Evolutionary conservation across 2,329 filamentous ascomycete species (phyloP).

Genomic region (Aspergillus terreus): DNA sequence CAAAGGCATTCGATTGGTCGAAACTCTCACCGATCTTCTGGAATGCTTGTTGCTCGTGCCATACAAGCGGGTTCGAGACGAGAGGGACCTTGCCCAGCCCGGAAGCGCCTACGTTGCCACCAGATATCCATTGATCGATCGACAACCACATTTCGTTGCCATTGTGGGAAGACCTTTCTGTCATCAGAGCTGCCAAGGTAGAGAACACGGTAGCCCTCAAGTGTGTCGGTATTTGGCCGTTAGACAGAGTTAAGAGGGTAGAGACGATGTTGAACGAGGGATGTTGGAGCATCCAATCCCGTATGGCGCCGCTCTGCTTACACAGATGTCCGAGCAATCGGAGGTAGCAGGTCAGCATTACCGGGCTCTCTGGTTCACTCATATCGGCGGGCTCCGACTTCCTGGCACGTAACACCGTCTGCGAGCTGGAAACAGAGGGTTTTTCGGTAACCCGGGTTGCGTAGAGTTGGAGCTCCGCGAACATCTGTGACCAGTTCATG

Average conservation of each 20-base stretch:
- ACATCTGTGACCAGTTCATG: slow-evolving; percentile 89
- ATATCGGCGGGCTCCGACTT: slow-evolving; percentile 64
- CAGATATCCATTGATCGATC: slow-evolving; percentile 75
- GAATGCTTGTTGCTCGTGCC: slow-evolving; percentile 60
- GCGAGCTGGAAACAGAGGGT: slow-evolving; percentile 49
- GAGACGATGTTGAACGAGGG: slow-evolving; percentile 67
- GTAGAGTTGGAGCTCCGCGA: slow-evolving; percentile 84
- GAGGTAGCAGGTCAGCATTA: slow-evolving; percentile 94
- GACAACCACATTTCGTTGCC: slow-evolving; percentile 74
- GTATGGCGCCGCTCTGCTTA: slow-evolving; percentile 66
- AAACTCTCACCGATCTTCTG: slow-evolving; percentile 73
- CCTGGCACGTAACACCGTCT: slow-evolving; percentile 54
- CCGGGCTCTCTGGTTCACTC: slow-evolving; percentile 88
- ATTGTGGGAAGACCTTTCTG: slow-evolving; percentile 65
- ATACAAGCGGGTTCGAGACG: slow-evolving; percentile 37
- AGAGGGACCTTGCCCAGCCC: slow-evolving; percentile 47
- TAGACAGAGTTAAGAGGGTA: slow-evolving; percentile 73
- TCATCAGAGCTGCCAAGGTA: slow-evolving; percentile 70
- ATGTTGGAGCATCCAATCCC: slow-evolving; percentile 68
- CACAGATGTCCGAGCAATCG: slow-evolving; percentile 81
- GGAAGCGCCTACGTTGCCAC: slow-evolving; percentile 38
- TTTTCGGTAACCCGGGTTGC: slow-evolving; percentile 73
- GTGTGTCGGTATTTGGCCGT: slow-evolving; percentile 69
- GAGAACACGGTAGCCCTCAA: slow-evolving; percentile 81
- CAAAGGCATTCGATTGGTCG: slow-evolving; percentile 81